phyloP scores from a whole-genome alignment of 2,329 filamentous ascomycete species.

The Cylindrodendrum hubeiense region DNA sequence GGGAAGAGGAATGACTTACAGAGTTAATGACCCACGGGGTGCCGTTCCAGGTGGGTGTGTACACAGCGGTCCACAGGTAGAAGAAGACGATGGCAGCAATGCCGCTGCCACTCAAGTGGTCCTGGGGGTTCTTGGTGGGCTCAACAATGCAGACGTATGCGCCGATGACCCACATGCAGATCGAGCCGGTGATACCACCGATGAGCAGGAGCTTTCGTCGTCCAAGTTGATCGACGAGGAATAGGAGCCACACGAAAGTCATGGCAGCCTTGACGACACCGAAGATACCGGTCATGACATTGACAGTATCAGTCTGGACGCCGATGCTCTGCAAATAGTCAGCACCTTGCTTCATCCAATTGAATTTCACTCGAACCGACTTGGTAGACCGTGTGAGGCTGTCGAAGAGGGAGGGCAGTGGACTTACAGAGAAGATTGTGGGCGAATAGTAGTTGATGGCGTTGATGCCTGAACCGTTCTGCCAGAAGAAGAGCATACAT shows the following conservation, averaged over 20 bases:
- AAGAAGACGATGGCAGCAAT: constrained; percentile 75
- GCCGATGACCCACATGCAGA: constrained; percentile 72
- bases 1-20: constrained; percentile 1
- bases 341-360: neutral
- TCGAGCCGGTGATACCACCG: constrained; percentile 68
- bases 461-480: constrained; percentile 69
- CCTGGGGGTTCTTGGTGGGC: constrained; percentile 45
- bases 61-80: constrained; percentile 69
- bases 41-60: constrained; percentile 71
- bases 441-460: constrained; percentile 42
- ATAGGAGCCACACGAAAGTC: constrained; percentile 74
- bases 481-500: constrained; percentile 75
- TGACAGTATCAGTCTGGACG: constrained; percentile 35
- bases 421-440: constrained; percentile 36
- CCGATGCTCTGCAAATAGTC: constrained; percentile 28
- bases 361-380: too few relatives aligned
- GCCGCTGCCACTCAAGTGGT: constrained; percentile 57
- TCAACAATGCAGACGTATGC: constrained; percentile 64
- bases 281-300: constrained; percentile 74
- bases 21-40: constrained; percentile 72
- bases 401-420: neutral
- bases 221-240: constrained; percentile 69
- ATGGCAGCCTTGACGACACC: constrained; percentile 75
- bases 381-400: neutral
- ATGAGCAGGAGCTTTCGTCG: constrained; percentile 66